A percentile compares a stretch with the other conserved stretches of the same genome.
Evolutionary conservation across 1,139 yeast species (phyloP).

Genomic region (Suhomyces guaymorum): DNA sequence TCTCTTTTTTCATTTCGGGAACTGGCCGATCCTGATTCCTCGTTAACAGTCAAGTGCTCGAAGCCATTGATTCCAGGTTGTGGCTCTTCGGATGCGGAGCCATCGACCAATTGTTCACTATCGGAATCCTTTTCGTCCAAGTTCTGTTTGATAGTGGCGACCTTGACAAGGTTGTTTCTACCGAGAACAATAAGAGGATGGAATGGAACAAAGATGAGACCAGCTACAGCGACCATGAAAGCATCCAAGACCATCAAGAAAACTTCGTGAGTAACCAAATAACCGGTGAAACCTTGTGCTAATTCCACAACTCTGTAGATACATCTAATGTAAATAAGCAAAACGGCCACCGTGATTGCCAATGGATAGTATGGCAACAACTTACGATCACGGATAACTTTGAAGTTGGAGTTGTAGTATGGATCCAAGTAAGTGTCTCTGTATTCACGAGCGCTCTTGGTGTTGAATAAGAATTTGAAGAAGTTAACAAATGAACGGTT

Average conservation of each 20-base stretch:
- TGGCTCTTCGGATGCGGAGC: background rate
- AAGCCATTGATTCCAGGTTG: background rate
- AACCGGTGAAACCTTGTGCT: constrained; percentile 75
- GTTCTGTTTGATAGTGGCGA: background rate
- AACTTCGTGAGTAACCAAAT: constrained; percentile 66
- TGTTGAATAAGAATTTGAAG: constrained; percentile 32
- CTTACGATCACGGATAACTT: constrained; percentile 38
- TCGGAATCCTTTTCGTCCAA: background rate
- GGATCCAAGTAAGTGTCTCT: constrained; percentile 28
- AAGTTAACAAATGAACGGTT: constrained; percentile 30
- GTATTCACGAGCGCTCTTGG: constrained; percentile 25
- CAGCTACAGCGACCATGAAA: constrained; percentile 56
- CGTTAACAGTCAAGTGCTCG: background rate
- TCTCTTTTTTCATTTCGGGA: background rate
- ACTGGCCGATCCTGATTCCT: background rate
- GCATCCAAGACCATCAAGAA: constrained; percentile 80
- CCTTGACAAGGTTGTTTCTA: constrained; percentile 31
- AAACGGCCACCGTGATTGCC: constrained; percentile 53
- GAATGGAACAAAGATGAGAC: constrained; percentile 49
- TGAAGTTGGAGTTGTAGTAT: constrained; percentile 42
- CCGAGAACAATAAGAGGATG: constrained; percentile 69
- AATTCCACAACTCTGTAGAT: constrained; percentile 80
- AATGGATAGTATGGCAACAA: constrained; percentile 51
- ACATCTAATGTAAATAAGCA: constrained; percentile 69
- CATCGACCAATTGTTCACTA: background rate